These are phyloP conservation scores for Avena eriantha DNA, from an alignment of 176 grass and related monocot species.

Conservation along the genomic window DNA sequence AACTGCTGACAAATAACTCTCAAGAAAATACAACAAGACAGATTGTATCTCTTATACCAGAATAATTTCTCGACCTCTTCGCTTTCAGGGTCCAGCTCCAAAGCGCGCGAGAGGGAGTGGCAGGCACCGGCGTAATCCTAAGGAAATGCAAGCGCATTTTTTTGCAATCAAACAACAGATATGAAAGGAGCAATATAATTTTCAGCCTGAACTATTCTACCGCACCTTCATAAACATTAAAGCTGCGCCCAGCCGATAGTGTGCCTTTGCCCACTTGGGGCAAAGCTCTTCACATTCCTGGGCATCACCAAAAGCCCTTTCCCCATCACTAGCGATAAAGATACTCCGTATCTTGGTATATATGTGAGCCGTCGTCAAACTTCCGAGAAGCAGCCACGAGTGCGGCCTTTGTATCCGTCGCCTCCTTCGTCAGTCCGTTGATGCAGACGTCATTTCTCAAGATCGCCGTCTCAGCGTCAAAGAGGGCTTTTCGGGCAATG, in stretches of 20 bases:
- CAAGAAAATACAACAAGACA: background rate
- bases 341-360: too few species aligned
- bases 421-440: too few species aligned
- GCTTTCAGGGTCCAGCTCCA: constrained; percentile 46
- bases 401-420: too few species aligned
- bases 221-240: background rate
- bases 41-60: background rate
- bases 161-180: background rate
- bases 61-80: constrained; percentile 39
- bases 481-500: too few species aligned
- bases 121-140: background rate
- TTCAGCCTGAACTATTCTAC: background rate
- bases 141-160: background rate
- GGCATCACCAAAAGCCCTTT: constrained; percentile 41
- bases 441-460: too few species aligned
- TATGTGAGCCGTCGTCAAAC: too few species aligned
- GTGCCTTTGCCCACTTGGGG: constrained; percentile 43
- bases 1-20: background rate
- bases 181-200: background rate
- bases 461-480: too few species aligned
- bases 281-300: constrained; percentile 15
- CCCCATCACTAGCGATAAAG: too few species aligned
- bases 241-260: constrained; percentile 37
- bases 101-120: background rate
- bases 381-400: too few species aligned